phyloP scores from a whole-genome alignment of 352 stramenopile species.

The Phytophthora cryptogea region DNA sequence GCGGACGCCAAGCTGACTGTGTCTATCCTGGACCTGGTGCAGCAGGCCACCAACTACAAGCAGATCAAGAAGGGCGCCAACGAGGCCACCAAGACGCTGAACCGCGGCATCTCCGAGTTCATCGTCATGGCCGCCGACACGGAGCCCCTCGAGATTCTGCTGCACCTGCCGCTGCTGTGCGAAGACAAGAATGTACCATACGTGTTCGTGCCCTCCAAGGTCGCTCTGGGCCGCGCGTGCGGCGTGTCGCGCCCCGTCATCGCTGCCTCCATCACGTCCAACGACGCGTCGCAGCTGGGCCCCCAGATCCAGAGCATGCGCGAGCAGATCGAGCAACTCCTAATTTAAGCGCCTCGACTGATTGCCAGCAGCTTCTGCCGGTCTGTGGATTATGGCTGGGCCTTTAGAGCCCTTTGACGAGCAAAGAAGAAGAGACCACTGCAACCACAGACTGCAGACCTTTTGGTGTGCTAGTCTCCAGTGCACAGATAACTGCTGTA shows the following conservation, averaged over 20 bases:
- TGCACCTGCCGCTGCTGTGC: conserved; percentile 98
- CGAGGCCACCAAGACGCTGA: conserved; percentile 99
- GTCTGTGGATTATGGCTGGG: neutral
- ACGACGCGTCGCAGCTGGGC: conserved; percentile 99
- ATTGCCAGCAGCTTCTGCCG: conserved; percentile 20
- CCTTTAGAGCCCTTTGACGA: neutral
- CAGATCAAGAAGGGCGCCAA: conserved; percentile 99
- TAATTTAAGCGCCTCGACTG: conserved; percentile 94
- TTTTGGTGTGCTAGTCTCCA: conserved; percentile 22
- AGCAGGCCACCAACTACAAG: conserved; percentile 99
- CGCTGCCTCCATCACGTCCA: conserved; percentile 98
- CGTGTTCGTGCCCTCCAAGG: conserved; percentile 96
- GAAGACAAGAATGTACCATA: conserved; percentile 98
- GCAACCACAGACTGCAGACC: conserved; percentile 1
- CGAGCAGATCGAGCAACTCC: conserved; percentile 99
- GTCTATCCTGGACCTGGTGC: conserved; percentile 98
- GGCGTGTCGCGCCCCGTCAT: conserved; percentile 99
- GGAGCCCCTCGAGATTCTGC: conserved; percentile 99
- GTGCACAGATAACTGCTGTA: conserved; percentile 33
- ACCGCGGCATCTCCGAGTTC: conserved; percentile 99
- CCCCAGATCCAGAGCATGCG: conserved; percentile 99
- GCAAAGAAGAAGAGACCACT: neutral
- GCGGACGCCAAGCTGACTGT: conserved; percentile 98
- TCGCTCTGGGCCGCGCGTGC: conserved; percentile 98
- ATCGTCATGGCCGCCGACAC: conserved; percentile 99